Base-by-base conservation (phyloP, 164 flowering plant species). In the Vitis rotundifolia region DNA sequence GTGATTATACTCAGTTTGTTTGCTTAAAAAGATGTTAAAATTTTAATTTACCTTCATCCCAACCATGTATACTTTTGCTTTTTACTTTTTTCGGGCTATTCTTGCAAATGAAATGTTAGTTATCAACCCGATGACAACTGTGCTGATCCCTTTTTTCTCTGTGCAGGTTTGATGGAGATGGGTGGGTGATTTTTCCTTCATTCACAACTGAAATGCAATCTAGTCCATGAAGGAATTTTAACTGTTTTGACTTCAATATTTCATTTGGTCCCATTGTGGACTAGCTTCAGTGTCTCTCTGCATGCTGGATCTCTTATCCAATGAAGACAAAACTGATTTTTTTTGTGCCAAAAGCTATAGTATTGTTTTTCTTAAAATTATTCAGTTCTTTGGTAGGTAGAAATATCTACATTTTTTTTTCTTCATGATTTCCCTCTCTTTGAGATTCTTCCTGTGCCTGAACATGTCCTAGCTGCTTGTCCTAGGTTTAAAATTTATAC, bases 141-240 rank as follows among this genome's bases (percentile, higher is more conserved):
- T 61, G 12, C 59, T 77, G 51, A 59, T 62, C 66, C 54, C 48
- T 29, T 65, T 68, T 53, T 76, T 77, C 44, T 74, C n/a, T 66
- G 16, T 88, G 85, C 95, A 94, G 98, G 97, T 94, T 94, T 82
- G 97, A 94, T 84, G 98, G 98, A 81, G 97, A 92, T 81, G 98
- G 98, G 98, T 94, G 66, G 12, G 93, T 85, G 62, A 56, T 60
- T 57, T 70, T 68, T 75, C 58, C 55, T 54, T 68, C 63, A 55
- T 60, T 66, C 64, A 59, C 47, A 57, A 63, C 2, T 51, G 37
- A 5, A 26, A 8, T 47, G 47, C 11, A 63, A 12, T 14, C 3
- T 49, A 18, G 8, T 31, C 49, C 2, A 63, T 10, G 14, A 22
- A 49, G 15, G 66, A 51, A 18, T 63, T 22, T 61, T 37, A 55